Evolutionary conservation across 345 rosid species (phyloP).

Genomic region (Diplotaxis tenuifolia): DNA sequence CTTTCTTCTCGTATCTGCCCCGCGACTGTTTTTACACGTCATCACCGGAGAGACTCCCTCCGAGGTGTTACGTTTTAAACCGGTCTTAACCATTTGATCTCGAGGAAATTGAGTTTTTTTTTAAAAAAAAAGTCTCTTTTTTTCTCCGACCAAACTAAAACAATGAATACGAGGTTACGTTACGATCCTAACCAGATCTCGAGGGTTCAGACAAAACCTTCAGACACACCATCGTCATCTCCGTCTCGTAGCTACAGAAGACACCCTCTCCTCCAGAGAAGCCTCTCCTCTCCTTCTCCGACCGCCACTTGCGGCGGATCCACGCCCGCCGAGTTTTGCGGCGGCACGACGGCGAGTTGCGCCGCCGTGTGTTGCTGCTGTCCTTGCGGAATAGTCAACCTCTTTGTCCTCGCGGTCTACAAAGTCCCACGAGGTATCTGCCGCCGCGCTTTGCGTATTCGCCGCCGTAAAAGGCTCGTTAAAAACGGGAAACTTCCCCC

Average conservation of each 20-base stretch:
- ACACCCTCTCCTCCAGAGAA: slow-evolving; percentile 34
- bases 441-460: slow-evolving; percentile 42
- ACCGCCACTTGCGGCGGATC: slow-evolving; percentile 29
- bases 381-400: slow-evolving; percentile 54
- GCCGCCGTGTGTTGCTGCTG: slow-evolving; percentile 78
- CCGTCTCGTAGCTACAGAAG: slow-evolving; percentile 35
- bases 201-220: slow-evolving; percentile 18
- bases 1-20: slow-evolving; percentile 4
- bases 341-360: slow-evolving; percentile 68
- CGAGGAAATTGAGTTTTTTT: neutral
- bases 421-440: slow-evolving; percentile 61
- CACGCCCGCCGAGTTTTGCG: slow-evolving; percentile 41
- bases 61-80: slow-evolving; percentile 20
- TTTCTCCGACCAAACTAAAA: neutral
- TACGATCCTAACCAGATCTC: slow-evolving; percentile 31
- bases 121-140: neutral
- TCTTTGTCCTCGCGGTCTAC: slow-evolving; percentile 53
- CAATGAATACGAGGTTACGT: slow-evolving; percentile 26
- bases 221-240: slow-evolving; percentile 32
- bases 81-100: neutral
- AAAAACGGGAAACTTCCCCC: slow-evolving; percentile 41
- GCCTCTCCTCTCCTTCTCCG: slow-evolving; percentile 20
- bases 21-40: slow-evolving; percentile 10
- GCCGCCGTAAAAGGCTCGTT: slow-evolving; percentile 38
- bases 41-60: slow-evolving; percentile 5